Conservation (phyloP, 192 early-diverging fungal species). For the Chytriomyces hyalinus region DNA sequence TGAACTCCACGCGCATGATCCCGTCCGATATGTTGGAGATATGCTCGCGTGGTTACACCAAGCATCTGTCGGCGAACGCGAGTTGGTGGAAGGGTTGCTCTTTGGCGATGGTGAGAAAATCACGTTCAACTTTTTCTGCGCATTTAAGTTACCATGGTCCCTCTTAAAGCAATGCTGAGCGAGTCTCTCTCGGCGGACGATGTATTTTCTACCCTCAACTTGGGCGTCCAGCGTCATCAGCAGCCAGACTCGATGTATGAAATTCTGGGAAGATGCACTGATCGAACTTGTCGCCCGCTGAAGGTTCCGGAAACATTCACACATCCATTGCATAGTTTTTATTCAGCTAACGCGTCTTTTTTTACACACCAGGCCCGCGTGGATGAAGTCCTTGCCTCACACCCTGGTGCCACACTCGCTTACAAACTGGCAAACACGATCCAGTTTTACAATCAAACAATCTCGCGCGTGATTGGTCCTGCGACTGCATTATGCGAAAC, state of each 20-base stretch:
- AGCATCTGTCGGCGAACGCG: constrained; percentile 82
- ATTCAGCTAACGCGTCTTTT: not conserved
- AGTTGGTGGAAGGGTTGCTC: constrained; percentile 83
- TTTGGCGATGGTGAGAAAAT: constrained; percentile 1
- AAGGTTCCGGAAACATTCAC: constrained; percentile 53
- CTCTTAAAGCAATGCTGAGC: not conserved
- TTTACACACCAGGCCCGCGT: constrained; percentile 61
- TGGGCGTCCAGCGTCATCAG: constrained; percentile 4
- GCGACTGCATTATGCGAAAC: constrained; percentile 56
- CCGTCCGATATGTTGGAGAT: constrained; percentile 89
- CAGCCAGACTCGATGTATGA: constrained; percentile 7
- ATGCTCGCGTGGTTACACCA: constrained; percentile 98
- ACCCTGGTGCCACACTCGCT: constrained; percentile 65
- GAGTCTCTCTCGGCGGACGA: constrained; percentile 7
- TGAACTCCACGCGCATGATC: constrained; percentile 91
- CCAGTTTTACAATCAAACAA: constrained; percentile 77
- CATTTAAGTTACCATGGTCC: not conserved
- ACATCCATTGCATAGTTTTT: not conserved
- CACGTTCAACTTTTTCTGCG: not conserved
- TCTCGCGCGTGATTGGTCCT: constrained; percentile 63
- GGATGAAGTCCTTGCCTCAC: constrained; percentile 75
- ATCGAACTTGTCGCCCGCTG: constrained; percentile 77
- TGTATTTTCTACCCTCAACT: constrained; percentile 18
- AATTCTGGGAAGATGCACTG: constrained; percentile 71
- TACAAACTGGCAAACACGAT: constrained; percentile 75